Evolutionary conservation across 2,329 filamentous ascomycete species (phyloP), one percentile per base, ranked within the genome.

Genomic region (Hypoxylon sp.): DNA sequence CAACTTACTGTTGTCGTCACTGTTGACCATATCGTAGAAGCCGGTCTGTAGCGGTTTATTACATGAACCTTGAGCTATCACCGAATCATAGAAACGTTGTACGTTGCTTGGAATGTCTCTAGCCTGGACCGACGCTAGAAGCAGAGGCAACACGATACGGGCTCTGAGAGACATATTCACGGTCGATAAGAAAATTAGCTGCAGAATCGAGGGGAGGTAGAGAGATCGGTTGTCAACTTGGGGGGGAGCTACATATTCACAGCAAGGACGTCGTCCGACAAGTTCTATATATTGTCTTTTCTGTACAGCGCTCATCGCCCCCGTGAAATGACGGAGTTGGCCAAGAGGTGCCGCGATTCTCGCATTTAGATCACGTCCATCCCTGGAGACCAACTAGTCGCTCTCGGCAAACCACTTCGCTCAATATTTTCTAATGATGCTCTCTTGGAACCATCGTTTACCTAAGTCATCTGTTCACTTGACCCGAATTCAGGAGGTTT

Each of bases 11-110:
- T 58, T 37, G 37, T 64, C 61, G 8, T 53, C 25, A 37, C 61
- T 59, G 6, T 37, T 31, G 7, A n/a, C 25, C 61, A 53, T 59
- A 10, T 64, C 54, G 30, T 64, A 64, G 46, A 64, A 64, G 20
- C 61, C 61, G 8, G 35, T 4, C 33, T 46, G 25, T 30, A 64
- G 31, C 27, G 61, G 54, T 8, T 48, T 27, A 1, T 54, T 53
- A 54, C 61, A 64, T 35, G 54, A 46, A 6, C 54, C 54, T 25
- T 53, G 61, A 8, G 33, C 35, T 22, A 64, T 54, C 6, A 59
- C 46, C 5, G 46, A 51, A 30, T 64, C 22, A 31, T 64, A 64
- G 53, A 64, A 58, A 2, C 48, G 4, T 7, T 31, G 61, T 10
- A 64, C 30, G 6, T 64, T 64, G 25, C 5, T 13, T 14, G 61